A percentile compares a stretch with the other conserved stretches of the same genome.
phyloP scores from a whole-genome alignment of 2,329 filamentous ascomycete genomes.

The Knoxdaviesia capensis region DNA sequence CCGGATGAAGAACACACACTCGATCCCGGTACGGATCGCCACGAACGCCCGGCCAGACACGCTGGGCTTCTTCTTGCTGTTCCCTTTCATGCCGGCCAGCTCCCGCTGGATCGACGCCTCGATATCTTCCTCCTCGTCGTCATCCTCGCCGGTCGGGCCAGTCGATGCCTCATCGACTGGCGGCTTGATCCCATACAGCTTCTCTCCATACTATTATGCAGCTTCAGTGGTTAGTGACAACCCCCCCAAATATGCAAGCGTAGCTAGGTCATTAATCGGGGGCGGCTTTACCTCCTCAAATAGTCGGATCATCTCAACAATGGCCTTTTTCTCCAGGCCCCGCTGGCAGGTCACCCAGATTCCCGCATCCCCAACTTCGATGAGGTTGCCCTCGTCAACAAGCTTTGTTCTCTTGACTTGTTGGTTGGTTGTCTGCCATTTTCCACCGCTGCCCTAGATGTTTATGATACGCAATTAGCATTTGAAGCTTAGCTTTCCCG shows the following conservation, averaged over 20 bases:
- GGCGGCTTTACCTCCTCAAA: slow-evolving; percentile 36
- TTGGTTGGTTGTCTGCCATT: slow-evolving; percentile 42
- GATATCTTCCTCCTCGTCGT: slow-evolving; percentile 39
- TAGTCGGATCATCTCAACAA: slow-evolving; percentile 43
- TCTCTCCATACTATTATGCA: slow-evolving; percentile 38
- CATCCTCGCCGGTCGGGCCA: slow-evolving; percentile 14
- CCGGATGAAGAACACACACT: slow-evolving; percentile 43
- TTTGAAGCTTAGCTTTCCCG: no score
- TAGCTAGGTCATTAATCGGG: not conserved
- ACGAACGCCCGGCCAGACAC: slow-evolving; percentile 26
- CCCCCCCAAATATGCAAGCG: no score
- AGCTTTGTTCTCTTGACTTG: slow-evolving; percentile 24
- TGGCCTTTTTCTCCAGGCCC: slow-evolving; percentile 49
- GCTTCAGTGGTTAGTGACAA: not conserved
- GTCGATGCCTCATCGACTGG: slow-evolving; percentile 11
- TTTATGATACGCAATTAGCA: no score
- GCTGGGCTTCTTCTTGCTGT: slow-evolving; percentile 12
- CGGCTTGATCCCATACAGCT: slow-evolving; percentile 30
- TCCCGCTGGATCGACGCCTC: slow-evolving; percentile 55
- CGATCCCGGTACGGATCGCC: slow-evolving; percentile 32
- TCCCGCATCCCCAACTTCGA: slow-evolving; percentile 50
- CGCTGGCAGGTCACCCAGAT: slow-evolving; percentile 64
- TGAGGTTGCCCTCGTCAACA: slow-evolving; percentile 19
- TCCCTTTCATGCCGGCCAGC: slow-evolving; percentile 35
- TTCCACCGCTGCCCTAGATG: slow-evolving; percentile 19